These are phyloP conservation scores for Pseudopyrenochaeta lycopersici DNA, from an alignment of 2,329 filamentous ascomycete species.

Conservation along the genomic window DNA sequence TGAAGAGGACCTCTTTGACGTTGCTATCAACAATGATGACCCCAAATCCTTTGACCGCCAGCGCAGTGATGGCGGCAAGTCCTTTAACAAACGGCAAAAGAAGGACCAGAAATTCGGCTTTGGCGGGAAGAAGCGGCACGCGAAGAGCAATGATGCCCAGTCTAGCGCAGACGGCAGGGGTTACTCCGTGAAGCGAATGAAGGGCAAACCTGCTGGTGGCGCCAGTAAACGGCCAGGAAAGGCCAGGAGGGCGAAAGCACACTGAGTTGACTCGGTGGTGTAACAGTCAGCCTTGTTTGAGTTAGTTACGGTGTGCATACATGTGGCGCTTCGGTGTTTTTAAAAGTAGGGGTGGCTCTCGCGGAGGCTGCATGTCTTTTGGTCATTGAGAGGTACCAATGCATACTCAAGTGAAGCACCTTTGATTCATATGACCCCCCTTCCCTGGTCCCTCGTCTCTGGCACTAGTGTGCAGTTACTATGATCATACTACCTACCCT, in stretches of 20 bases:
- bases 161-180: constrained; percentile 82
- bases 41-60: constrained; percentile 55
- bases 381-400: constrained; percentile 24
- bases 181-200: constrained; percentile 89
- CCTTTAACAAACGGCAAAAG: constrained; percentile 82
- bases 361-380: not conserved
- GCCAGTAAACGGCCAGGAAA: constrained; percentile 46
- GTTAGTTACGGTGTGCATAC: constrained; percentile 12
- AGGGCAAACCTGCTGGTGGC: constrained; percentile 57
- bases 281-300: not conserved
- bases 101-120: constrained; percentile 96
- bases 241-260: constrained; percentile 43
- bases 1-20: constrained; percentile 90
- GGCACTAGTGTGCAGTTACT: too few species aligned
- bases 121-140: constrained; percentile 91
- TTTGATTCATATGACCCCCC: not conserved
- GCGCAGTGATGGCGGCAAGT: constrained; percentile 43
- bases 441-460: not conserved
- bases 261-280: constrained; percentile 12
- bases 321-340: constrained; percentile 39
- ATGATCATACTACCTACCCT: too few species aligned
- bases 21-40: constrained; percentile 69
- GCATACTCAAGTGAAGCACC: not conserved
- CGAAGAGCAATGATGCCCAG: constrained; percentile 88
- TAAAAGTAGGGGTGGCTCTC: constrained; percentile 19